These are phyloP conservation scores for Paramecium tetraurelia DNA, from an alignment of 73 alveolate genomes.

Conservation along the genomic window DNA sequence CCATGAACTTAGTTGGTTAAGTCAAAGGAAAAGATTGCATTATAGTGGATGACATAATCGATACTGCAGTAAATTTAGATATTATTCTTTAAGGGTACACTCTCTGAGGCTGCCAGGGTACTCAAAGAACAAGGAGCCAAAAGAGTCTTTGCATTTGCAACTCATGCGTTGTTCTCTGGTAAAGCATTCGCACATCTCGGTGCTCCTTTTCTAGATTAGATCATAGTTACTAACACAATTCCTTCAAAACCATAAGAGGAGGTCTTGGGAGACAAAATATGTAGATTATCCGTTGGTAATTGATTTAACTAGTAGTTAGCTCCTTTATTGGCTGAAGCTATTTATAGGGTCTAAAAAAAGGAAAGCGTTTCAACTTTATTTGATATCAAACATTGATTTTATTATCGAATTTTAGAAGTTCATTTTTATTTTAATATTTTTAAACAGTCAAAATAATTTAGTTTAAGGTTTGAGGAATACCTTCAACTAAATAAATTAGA, in stretches of 20 bases:
- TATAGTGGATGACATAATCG: conserved; percentile 90
- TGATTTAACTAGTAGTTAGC: not conserved
- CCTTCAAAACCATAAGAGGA: conserved; percentile 65
- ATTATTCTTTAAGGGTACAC: conserved; percentile 76
- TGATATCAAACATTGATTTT: not conserved
- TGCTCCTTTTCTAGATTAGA: conserved; percentile 75
- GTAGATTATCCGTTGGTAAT: conserved; percentile 61
- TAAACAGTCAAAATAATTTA: not conserved
- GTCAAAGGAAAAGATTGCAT: conserved; percentile 82
- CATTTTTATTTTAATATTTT: not conserved
- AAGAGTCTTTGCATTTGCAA: conserved; percentile 91
- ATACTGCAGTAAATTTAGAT: conserved; percentile 70
- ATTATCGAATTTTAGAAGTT: not conserved
- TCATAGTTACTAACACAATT: conserved; percentile 85
- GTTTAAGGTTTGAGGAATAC: no score
- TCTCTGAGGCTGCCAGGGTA: conserved; percentile 89
- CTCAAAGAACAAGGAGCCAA: conserved; percentile 85
- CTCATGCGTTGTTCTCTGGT: conserved; percentile 93
- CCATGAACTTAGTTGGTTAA: conserved; percentile 80
- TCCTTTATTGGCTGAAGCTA: conserved; percentile 64
- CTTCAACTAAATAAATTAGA: not conserved
- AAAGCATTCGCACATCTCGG: conserved; percentile 82
- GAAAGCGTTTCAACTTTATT: conserved; percentile 56
- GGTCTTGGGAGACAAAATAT: conserved; percentile 33
- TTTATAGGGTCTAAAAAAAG: conserved; percentile 60